Base-by-base conservation (phyloP, 1,139 yeast species). In the Saccharomyces hybrid region DNA sequence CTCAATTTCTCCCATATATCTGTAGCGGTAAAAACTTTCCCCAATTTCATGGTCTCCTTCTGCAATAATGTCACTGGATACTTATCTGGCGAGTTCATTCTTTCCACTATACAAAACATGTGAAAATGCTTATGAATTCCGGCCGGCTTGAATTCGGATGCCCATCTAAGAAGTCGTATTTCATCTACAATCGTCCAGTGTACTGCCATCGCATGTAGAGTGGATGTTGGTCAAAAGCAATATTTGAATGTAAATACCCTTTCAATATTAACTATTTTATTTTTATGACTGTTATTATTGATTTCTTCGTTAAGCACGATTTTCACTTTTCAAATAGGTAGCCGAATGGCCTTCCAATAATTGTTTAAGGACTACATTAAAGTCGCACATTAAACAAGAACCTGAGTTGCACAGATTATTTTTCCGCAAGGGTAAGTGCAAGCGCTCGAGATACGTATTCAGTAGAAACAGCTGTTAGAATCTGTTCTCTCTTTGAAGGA, bases 121-220 rank as follows among this genome's bases (percentile, higher is more conserved):
- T 85, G 79, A 64, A 80, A 78, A 58, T 82, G 82, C 62, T 80
- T 84, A 61, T 80, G 64, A 47, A 66, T 59, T 29, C 79, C 80
- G 2, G 72, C 81, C 0, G 96, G 96, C 64, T 84, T 84, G 70
- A 76, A 78, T 59, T 82, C 84, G 60, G 93, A 83, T 2, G 86
- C 75, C 52, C 88, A 81, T 55, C 81, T 75, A 64, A 86, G 81
- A 42, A 88, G 75, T 59, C 76, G 75, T 51, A 84, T 82, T 66
- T 88, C 95, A 58, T 85, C 88, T 52, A 81, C 83, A 1, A 77
- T 67, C 8, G 77, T 71, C 95, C 95, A 72, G 57, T 71, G 65
- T 55, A 64, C 68, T 21, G 67, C 66, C 71, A 70, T 69, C 27
- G 34, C 19, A 19, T 29, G 12, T 14, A 29, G 12, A 21, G 11